Percentiles rank a stretch among this genome's conserved stretches.
These are phyloP conservation scores for Lenzites betulinus DNA, from an alignment of 768 basidiomycete genomes.

Conservation along the genomic window DNA sequence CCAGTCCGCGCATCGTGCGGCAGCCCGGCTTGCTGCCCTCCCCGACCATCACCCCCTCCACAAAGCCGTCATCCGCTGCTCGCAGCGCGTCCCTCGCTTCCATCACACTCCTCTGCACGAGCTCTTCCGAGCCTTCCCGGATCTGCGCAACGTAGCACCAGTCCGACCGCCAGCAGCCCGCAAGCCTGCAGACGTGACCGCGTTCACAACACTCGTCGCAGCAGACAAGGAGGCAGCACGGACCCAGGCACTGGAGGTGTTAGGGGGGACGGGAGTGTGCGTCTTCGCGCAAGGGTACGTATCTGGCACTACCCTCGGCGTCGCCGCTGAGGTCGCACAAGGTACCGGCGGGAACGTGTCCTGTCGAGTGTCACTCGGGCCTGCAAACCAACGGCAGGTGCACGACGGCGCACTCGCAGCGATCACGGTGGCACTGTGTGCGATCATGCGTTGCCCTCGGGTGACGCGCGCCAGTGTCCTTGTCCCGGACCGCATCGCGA, in stretches of 20 bases:
- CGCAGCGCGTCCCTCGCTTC: background rate
- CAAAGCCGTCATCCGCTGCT: conserved; percentile 1
- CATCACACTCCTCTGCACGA: conserved; percentile 28
- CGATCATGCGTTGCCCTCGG: conserved; percentile 3
- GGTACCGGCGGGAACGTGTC: background rate
- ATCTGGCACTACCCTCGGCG: conserved; percentile 12
- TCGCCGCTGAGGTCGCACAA: background rate
- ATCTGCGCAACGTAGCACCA: conserved; percentile 5
- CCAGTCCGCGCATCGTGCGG: conserved; percentile 7
- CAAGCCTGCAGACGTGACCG: background rate
- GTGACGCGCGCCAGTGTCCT: background rate
- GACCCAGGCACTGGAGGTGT: background rate
- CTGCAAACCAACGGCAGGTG: background rate
- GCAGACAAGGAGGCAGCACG: background rate
- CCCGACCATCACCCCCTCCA: conserved; percentile 22
- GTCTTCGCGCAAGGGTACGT: conserved; percentile 1
- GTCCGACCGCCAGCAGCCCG: background rate
- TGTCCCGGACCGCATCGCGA: conserved; percentile 6
- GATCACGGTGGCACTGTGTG: background rate
- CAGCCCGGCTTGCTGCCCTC: conserved; percentile 22
- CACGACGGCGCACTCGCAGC: background rate
- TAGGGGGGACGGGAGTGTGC: background rate
- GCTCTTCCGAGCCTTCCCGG: background rate
- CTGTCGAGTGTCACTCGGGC: background rate
- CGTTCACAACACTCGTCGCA: background rate